Base-by-base conservation (phyloP, 306 rosid genomes). In the Lathyrus tuberosus region DNA sequence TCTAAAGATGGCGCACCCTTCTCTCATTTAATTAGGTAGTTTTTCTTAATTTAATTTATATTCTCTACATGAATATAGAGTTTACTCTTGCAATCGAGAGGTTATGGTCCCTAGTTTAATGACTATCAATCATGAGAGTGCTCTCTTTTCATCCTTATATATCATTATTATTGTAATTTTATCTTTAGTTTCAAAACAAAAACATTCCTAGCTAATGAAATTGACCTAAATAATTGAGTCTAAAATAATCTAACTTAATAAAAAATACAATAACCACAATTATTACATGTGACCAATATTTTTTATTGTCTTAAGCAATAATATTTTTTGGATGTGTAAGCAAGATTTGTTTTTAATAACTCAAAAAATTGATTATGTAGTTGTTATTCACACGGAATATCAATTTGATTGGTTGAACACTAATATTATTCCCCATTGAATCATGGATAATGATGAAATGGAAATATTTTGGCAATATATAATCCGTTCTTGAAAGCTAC, bases 371-470 rank as follows among this genome's bases (percentile, higher is more conserved):
- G 7, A 28, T 28, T 28, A 6, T 6, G 40, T 26, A 7, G 2
- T 57, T 57, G 18, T 28, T 57, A 57, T 57, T 57, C 30, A 30
- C 41, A 57, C 63, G 63, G 9, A 14, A 57, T 7, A 57, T 28
- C 40, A 57, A 26, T 57, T 26, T 13, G 28, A 57, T 57, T 57
- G 18, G 35, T 54, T 54, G 16, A 54, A 54, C 4, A 54, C 9
- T 53, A 11, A 22, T 53, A 53, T 11, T 56, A 18, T 20, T 6
- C 31, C 4, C 35, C 69, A 64, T 24, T 24, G 20, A 63, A 22
- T 22, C 38, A 63, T 64, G 13, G 69, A 64, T 64, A 5, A 64
- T 22, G 49, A 17, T 38, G 69, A 64, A 42, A 41, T 41, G 53
- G 14, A 7, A 14, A 62, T 11, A 12, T 28, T 57, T 57, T 12